Evolutionary conservation across 345 rosid species (phyloP), one percentile per base, ranked within the genome.

Genomic region (Melaleuca quinquenervia): DNA sequence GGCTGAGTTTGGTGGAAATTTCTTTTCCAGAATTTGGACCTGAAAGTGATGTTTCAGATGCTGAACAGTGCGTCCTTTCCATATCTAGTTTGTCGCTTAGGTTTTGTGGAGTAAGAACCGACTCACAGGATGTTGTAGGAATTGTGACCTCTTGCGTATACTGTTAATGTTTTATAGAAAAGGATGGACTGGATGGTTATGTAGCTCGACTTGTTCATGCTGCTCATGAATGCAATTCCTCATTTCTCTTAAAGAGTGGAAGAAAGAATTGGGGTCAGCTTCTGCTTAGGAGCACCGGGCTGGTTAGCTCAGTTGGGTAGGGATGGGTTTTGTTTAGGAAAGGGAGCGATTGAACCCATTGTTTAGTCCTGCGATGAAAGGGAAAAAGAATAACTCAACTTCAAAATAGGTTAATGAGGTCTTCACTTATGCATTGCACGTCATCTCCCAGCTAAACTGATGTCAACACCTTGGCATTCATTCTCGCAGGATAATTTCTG

Each of bases 401-500:
- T 70, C 36, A 32, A 70, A 18, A 18, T 4, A 70, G 78, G 78
- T 32, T 70, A 41, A 70, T 32, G 78, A 18, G 78, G 78, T 20
- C 32, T 70, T 70, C 12, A 1, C 24, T 70, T 5, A 32, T 70
- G 78, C 48, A 0, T 32, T 70, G 24, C 12, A 0, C 8, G 48
- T 82, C 44, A 54, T 83, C 51, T 58, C 48, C 60, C 54, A 58
- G 84, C 52, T 20, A 3, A 70, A 32, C 11, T 32, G 78, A 18
- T 32, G 78, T 70, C 22, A 29, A 32, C 48, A 8, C 78, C 12
- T 70, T 70, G 78, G 78, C 32, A 70, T 70, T 70, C 45, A 32
- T 70, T 83, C 29, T 85, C 62, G 88, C 87, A 95, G 98, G 87
- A 95, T 96, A 86, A 96, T 97, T 89, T 94, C 99, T 86, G 96